Evolutionary conservation across 73 alveolate genomes (phyloP).

Genomic region (Symbiodinium pilosum): DNA sequence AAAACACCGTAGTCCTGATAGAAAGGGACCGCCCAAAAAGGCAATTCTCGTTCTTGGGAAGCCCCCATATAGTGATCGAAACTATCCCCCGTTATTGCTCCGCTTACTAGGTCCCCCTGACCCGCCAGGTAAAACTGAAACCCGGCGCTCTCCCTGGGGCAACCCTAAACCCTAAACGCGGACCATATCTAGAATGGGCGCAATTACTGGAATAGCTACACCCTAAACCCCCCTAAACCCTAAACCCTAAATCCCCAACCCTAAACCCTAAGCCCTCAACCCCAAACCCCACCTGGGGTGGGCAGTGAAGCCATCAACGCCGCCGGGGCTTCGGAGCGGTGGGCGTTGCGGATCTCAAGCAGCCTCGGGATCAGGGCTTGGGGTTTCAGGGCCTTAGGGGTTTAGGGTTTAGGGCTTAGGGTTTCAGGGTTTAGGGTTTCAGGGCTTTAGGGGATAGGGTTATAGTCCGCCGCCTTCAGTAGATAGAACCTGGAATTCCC

Average conservation of each 20-base stretch:
- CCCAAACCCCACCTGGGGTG: slow-evolving; percentile 19
- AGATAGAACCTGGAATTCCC: no score
- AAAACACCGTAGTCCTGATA: no score
- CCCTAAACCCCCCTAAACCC: neutral
- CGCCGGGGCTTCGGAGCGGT: slow-evolving; percentile 32
- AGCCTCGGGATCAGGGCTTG: slow-evolving; percentile 10
- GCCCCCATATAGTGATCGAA: no score
- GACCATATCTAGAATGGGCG: slow-evolving; percentile 96
- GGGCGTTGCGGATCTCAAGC: slow-evolving; percentile 34
- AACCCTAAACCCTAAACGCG: no score
- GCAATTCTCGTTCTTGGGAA: no score
- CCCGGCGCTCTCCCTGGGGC: no score
- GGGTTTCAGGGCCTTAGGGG: neutral
- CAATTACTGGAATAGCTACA: neutral
- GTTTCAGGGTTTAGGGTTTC: neutral
- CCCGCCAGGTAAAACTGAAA: no score
- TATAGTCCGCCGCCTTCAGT: no score
- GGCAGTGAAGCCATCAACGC: slow-evolving; percentile 90
- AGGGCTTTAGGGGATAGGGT: neutral
- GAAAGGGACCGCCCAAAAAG: no score
- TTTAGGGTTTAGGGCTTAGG: neutral
- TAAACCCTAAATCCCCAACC: neutral
- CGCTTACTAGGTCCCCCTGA: no score
- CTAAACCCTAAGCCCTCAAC: neutral
- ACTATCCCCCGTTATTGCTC: no score